Conservation (phyloP, 2,329 filamentous ascomycete species). For the Fusarium nelsonii region DNA sequence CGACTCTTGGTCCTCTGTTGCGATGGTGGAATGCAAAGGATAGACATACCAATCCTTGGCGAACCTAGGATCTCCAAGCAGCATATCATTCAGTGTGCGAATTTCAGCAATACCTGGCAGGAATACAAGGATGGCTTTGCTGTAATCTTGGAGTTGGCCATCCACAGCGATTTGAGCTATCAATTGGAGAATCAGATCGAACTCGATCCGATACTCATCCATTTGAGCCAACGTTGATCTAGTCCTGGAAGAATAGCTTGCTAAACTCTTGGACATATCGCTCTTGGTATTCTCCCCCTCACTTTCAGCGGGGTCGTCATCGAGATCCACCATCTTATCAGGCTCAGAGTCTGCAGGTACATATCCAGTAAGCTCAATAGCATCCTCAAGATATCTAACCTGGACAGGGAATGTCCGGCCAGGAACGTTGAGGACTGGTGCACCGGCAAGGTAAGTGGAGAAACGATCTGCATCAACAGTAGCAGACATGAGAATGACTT, state of each 20-base stretch:
- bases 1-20: conserved; percentile 94
- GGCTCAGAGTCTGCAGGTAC: conserved; percentile 59
- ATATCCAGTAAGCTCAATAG: conserved; percentile 87
- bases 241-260: conserved; percentile 81
- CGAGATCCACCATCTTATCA: conserved; percentile 71
- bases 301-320: conserved; percentile 69
- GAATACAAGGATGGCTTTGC: conserved; percentile 94
- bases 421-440: conserved; percentile 89
- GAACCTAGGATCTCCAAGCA: conserved; percentile 82
- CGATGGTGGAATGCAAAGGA: conserved; percentile 92
- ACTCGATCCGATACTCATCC: conserved; percentile 93
- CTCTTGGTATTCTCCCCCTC: conserved; percentile 65
- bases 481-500: conserved; percentile 96
- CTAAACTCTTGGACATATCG: conserved; percentile 73
- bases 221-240: conserved; percentile 79
- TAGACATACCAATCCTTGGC: conserved; percentile 84
- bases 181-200: conserved; percentile 84
- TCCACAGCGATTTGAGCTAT: conserved; percentile 81
- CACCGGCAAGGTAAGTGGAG: conserved; percentile 86
- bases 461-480: conserved; percentile 95
- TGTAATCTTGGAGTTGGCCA: conserved; percentile 75
- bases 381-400: conserved; percentile 91
- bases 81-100: conserved; percentile 85
- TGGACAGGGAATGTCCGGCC: conserved; percentile 94
- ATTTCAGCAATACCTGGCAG: conserved; percentile 96